Percentiles rank a stretch among this genome's conserved stretches.
phyloP scores from a whole-genome alignment of 2,329 filamentous ascomycete genomes.

The Rutstroemia sp. region DNA sequence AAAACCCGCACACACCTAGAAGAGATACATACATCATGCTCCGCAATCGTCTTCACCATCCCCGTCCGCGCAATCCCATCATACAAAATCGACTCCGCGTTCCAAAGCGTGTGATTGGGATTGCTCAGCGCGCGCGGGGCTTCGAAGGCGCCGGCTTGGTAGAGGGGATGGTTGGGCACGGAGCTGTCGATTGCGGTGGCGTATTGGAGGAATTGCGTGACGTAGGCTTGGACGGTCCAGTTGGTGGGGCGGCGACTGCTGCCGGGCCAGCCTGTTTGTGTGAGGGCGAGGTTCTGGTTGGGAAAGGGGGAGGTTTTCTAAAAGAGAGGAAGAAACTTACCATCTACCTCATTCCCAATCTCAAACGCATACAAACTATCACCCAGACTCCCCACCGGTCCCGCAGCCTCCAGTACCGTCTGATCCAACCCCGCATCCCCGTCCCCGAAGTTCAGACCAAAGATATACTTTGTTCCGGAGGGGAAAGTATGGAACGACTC shows the following conservation, averaged over 20 bases:
- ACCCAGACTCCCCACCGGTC: too few relatives aligned
- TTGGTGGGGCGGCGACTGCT: not conserved
- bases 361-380: constrained; percentile 1
- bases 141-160: not conserved
- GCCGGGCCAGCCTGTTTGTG: not conserved
- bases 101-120: not conserved
- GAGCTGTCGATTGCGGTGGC: not conserved
- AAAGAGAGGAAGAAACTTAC: not conserved
- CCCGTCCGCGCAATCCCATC: too few relatives aligned
- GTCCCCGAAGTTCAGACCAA: not conserved
- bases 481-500: not conserved
- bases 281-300: too few relatives aligned
- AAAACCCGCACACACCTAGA: too few relatives aligned
- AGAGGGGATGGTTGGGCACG: not conserved
- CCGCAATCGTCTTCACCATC: not conserved
- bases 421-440: not conserved
- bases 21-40: not conserved
- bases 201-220: not conserved
- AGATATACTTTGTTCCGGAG: not conserved
- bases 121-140: not conserved
- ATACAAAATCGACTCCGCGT: not conserved
- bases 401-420: too few relatives aligned
- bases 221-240: not conserved
- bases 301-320: too few relatives aligned
- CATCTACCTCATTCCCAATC: constrained; percentile 13